Conservation (phyloP, 2,329 filamentous ascomycete genomes). For the Colletotrichum sublineola region DNA sequence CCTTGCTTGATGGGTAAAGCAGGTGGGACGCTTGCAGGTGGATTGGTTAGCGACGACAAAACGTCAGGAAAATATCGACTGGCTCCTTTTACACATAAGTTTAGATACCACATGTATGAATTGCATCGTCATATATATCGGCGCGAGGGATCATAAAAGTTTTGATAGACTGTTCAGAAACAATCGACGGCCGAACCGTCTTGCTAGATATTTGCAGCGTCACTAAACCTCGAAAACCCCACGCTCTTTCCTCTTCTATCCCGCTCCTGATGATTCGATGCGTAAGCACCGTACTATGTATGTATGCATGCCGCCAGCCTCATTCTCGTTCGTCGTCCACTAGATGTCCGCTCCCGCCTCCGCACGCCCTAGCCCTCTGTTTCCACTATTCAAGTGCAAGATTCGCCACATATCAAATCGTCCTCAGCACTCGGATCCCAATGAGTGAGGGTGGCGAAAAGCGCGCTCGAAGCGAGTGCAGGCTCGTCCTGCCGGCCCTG, state of each 20-base stretch:
- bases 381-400: conserved; percentile 16
- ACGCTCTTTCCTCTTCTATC: background rate
- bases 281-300: conserved; percentile 14
- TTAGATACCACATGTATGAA: conserved; percentile 33
- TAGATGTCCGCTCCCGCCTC: conserved; percentile 4
- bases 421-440: conserved; percentile 26
- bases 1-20: background rate
- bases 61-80: too few species aligned
- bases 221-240: conserved; percentile 19
- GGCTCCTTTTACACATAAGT: conserved; percentile 12
- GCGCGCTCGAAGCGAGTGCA: conserved; percentile 30
- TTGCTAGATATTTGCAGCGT: conserved; percentile 28
- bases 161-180: conserved; percentile 16
- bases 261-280: background rate
- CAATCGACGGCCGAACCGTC: conserved; percentile 13
- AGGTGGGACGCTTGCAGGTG: background rate
- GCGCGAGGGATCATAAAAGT: conserved; percentile 6
- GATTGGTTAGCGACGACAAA: background rate
- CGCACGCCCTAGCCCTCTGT: background rate
- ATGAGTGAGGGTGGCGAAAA: conserved; percentile 23
- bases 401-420: conserved; percentile 28
- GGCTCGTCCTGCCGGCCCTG: conserved; percentile 17
- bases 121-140: background rate
- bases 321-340: conserved; percentile 20
- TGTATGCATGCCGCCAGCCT: conserved; percentile 22